phyloP scores from a whole-genome alignment of 202 grass and related monocot genomes.

The Carex arenaria region DNA sequence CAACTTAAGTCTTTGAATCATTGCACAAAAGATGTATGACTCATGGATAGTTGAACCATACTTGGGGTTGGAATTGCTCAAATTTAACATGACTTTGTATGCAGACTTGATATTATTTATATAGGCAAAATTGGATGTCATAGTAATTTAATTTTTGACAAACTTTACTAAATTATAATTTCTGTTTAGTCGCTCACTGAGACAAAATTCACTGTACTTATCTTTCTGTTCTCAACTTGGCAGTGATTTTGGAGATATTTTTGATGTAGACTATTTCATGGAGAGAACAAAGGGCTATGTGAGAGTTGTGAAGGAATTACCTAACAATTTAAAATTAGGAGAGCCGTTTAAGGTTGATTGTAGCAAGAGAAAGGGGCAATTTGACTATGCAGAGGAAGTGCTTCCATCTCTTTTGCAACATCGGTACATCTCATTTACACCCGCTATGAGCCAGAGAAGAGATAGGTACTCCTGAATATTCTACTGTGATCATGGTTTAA shows the following conservation, averaged over 20 bases:
- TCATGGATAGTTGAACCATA: not conserved
- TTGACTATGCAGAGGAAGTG: slow-evolving; percentile 73
- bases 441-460: slow-evolving; percentile 83
- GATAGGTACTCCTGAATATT: slow-evolving; percentile 68
- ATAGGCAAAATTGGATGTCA: not conserved
- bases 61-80: not conserved
- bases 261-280: slow-evolving; percentile 92
- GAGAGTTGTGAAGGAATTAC: slow-evolving; percentile 67
- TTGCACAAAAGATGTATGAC: not conserved
- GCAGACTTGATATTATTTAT: not conserved
- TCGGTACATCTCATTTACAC: slow-evolving; percentile 73
- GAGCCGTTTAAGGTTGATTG: slow-evolving; percentile 87
- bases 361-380: slow-evolving; percentile 76
- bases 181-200: not conserved
- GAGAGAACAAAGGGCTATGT: slow-evolving; percentile 78
- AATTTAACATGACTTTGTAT: not conserved
- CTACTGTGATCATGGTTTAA: not conserved
- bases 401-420: slow-evolving; percentile 71
- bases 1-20: not conserved
- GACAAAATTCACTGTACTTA: not conserved
- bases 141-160: not conserved
- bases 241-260: slow-evolving; percentile 94
- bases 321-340: slow-evolving; percentile 53
- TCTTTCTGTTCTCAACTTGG: slow-evolving; percentile 28
- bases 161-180: not conserved